Conservation (phyloP, 2,329 filamentous ascomycete genomes). For the Phymatotrichopsis omnivora region DNA sequence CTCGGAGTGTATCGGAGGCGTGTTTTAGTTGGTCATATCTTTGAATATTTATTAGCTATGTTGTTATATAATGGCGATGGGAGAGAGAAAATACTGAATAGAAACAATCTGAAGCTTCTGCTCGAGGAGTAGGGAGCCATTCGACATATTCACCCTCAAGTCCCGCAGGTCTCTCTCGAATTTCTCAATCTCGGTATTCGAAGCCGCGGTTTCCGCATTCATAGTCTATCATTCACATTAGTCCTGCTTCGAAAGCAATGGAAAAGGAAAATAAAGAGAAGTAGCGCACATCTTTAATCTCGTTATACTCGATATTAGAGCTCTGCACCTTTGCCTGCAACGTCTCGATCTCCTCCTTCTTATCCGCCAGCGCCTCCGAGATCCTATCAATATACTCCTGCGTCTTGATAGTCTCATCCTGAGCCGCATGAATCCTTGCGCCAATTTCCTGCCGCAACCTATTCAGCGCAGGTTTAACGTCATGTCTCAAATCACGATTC, state of each 20-base stretch:
- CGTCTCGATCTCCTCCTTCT: conserved; percentile 81
- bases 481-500: conserved; percentile 76
- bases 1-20: conserved; percentile 70
- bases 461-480: conserved; percentile 68
- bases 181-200: conserved; percentile 91
- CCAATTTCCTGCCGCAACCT: conserved; percentile 78
- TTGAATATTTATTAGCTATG: neutral
- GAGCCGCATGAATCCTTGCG: conserved; percentile 69
- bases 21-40: conserved; percentile 90
- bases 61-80: conserved; percentile 1
- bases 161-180: conserved; percentile 97
- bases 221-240: conserved; percentile 22
- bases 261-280: too few relatives aligned
- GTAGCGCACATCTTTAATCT: conserved; percentile 61
- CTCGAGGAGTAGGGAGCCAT: conserved; percentile 84
- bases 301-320: conserved; percentile 88
- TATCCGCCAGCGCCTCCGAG: conserved; percentile 95
- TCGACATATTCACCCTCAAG: conserved; percentile 73
- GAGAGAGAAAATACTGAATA: conserved; percentile 59
- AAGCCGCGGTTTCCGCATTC: conserved; percentile 23
- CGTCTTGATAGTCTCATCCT: conserved; percentile 89
- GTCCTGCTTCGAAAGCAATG: neutral
- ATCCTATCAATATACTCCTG: conserved; percentile 89
- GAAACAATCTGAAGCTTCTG: conserved; percentile 94
- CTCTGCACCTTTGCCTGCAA: conserved; percentile 78